Conservation (phyloP, 495 filamentous ascomycete genomes). For the Pyronema omphalodes region DNA sequence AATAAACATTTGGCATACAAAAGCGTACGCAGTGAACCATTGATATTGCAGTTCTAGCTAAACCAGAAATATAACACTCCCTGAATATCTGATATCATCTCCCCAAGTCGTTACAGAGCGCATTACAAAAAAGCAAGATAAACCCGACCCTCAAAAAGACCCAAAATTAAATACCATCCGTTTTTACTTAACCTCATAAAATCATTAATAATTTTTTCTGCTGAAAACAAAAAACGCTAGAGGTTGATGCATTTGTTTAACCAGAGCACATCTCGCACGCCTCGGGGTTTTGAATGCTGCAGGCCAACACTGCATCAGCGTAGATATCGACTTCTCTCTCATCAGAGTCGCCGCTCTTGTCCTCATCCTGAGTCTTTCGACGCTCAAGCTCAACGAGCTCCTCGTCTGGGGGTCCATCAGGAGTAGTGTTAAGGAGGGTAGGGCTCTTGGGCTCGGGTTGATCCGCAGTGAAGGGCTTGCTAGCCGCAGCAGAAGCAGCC, state of each 20-base stretch:
- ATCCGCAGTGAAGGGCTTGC: conserved; percentile 28
- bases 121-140: too few relatives aligned
- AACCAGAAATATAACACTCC: too few relatives aligned
- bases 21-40: too few relatives aligned
- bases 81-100: too few relatives aligned
- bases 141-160: too few relatives aligned
- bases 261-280: conserved; percentile 60
- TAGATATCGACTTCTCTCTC: conserved; percentile 78
- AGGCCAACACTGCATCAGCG: conserved; percentile 72
- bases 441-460: conserved; percentile 54
- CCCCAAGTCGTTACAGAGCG: too few relatives aligned
- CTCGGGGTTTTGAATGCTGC: conserved; percentile 67
- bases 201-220: neutral
- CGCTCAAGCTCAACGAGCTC: conserved; percentile 19
- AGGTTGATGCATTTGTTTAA: conserved; percentile 17
- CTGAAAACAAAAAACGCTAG: neutral
- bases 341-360: conserved; percentile 44
- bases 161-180: too few relatives aligned
- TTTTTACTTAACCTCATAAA: too few relatives aligned
- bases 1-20: too few relatives aligned
- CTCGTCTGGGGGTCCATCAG: conserved; percentile 34
- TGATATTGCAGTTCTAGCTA: too few relatives aligned
- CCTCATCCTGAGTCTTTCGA: conserved; percentile 44
- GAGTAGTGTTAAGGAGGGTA: conserved; percentile 52
- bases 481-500: conserved; percentile 26